A percentile compares a stretch with the other conserved stretches of the same genome.
Conservation (phyloP, 2,329 filamentous ascomycete genomes). For the Penicillium capsulatum region DNA sequence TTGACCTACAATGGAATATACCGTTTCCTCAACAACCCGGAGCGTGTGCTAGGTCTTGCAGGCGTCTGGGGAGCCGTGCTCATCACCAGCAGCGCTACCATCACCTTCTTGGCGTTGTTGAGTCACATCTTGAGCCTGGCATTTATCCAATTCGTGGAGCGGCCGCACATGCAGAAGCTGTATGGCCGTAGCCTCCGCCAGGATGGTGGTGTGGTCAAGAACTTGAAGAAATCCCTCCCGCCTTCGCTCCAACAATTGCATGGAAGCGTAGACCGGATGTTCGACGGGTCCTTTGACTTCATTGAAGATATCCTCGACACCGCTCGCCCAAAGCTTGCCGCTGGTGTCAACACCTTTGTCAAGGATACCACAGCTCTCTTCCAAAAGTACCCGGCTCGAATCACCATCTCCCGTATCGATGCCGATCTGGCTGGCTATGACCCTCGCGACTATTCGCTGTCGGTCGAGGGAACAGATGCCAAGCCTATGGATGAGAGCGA, state of each 20-base stretch:
- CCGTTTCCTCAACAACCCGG: slow-evolving; percentile 95
- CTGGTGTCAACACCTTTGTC: slow-evolving; percentile 80
- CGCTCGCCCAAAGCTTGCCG: slow-evolving; percentile 78
- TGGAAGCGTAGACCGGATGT: slow-evolving; percentile 77
- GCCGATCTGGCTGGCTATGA: slow-evolving; percentile 77
- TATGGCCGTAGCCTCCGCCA: slow-evolving; percentile 79
- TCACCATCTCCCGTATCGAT: slow-evolving; percentile 75
- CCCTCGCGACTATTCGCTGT: slow-evolving; percentile 72
- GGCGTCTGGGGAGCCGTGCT: slow-evolving; percentile 94
- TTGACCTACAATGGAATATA: slow-evolving; percentile 97
- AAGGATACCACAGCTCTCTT: slow-evolving; percentile 84
- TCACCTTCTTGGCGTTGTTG: slow-evolving; percentile 80
- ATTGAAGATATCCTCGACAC: slow-evolving; percentile 86
- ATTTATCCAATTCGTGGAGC: slow-evolving; percentile 90
- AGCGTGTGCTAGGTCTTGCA: slow-evolving; percentile 86
- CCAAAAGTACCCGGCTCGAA: slow-evolving; percentile 79
- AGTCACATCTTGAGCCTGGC: slow-evolving; percentile 80
- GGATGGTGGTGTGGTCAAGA: slow-evolving; percentile 88
- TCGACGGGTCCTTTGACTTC: slow-evolving; percentile 81
- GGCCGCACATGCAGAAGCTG: slow-evolving; percentile 96
- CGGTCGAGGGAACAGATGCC: slow-evolving; percentile 64
- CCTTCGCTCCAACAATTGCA: slow-evolving; percentile 78
- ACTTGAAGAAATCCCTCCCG: slow-evolving; percentile 79
- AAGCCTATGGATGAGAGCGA: slow-evolving; percentile 52
- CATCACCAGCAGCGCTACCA: slow-evolving; percentile 81